Percentiles rank a stretch among this genome's conserved stretches.
These are phyloP conservation scores for Flaveria trinervia DNA, from an alignment of 129 eudicot genomes.

Conservation along the genomic window DNA sequence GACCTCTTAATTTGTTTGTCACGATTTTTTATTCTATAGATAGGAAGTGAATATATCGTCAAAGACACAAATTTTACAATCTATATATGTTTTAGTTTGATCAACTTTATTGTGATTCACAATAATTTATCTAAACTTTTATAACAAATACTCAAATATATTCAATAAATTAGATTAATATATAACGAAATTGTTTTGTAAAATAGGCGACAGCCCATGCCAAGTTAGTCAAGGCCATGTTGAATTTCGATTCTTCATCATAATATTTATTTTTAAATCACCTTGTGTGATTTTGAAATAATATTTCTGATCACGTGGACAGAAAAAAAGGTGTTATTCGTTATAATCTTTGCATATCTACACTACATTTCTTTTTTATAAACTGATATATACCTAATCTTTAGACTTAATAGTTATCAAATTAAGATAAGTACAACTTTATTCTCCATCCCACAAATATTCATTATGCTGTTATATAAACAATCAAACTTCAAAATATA, in stretches of 20 bases:
- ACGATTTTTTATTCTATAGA: neutral
- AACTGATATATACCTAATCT: neutral
- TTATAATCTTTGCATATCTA: neutral
- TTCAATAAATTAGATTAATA: neutral
- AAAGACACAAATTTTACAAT: neutral
- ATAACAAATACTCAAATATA: too few species aligned
- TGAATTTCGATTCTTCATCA: conserved; percentile 29
- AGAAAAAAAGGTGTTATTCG: neutral
- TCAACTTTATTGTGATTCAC: neutral
- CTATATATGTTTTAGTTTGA: neutral
- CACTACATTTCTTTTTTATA: neutral
- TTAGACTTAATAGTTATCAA: neutral
- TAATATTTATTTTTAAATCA: conserved; percentile 6
- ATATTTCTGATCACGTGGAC: conserved; percentile 17
- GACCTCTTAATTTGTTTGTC: neutral
- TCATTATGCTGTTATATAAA: too few species aligned
- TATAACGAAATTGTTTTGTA: neutral
- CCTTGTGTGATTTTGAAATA: conserved; percentile 8
- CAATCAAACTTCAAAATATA: too few species aligned
- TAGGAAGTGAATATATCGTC: neutral
- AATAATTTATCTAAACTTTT: neutral
- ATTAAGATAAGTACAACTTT: neutral
- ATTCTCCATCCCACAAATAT: too few species aligned
- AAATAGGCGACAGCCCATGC: conserved; percentile 47
- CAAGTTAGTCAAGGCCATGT: conserved; percentile 44